Conservation (phyloP, 805 yeast species). For the Sungouiella thailandica region DNA sequence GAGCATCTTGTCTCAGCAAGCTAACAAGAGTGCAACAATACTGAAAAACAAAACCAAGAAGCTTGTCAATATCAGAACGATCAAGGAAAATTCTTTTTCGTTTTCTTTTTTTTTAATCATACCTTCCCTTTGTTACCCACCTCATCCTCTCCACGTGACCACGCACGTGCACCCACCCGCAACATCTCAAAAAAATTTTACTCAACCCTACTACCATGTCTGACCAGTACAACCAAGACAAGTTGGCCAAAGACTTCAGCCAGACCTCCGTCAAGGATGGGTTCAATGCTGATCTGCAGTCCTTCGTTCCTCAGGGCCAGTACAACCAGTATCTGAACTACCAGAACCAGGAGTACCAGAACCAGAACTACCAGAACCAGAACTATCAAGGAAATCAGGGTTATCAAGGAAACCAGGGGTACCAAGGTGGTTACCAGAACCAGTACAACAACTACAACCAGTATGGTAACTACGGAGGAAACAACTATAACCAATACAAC, state of each 20-base stretch:
- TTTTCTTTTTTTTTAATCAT: no score
- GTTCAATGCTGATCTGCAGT: slow-evolving; percentile 46
- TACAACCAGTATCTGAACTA: slow-evolving; percentile 15
- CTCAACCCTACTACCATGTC: slow-evolving; percentile 8
- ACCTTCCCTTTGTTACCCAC: no score
- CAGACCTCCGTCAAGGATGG: slow-evolving; percentile 33
- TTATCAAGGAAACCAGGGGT: slow-evolving; percentile 6
- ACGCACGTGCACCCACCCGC: no score
- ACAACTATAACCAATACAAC: slow-evolving; percentile 13
- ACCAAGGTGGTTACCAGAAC: slow-evolving; percentile 10
- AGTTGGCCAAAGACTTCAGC: slow-evolving; percentile 41
- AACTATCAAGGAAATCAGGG: slow-evolving; percentile 7
- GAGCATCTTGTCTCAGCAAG: no score
- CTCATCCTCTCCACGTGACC: no score
- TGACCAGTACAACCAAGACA: slow-evolving; percentile 33
- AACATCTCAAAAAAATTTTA: slow-evolving; percentile 3
- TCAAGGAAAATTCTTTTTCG: no score
- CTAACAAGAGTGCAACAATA: no score
- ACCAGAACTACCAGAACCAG: slow-evolving; percentile 7
- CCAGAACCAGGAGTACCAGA: slow-evolving; percentile 3
- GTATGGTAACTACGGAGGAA: slow-evolving; percentile 12
- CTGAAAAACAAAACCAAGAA: no score
- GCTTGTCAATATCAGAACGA: no score
- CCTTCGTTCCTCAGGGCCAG: slow-evolving; percentile 45
- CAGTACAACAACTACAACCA: slow-evolving; percentile 17